Base-by-base conservation (phyloP, 2,329 filamentous ascomycete genomes). In the Eutypella sp. region DNA sequence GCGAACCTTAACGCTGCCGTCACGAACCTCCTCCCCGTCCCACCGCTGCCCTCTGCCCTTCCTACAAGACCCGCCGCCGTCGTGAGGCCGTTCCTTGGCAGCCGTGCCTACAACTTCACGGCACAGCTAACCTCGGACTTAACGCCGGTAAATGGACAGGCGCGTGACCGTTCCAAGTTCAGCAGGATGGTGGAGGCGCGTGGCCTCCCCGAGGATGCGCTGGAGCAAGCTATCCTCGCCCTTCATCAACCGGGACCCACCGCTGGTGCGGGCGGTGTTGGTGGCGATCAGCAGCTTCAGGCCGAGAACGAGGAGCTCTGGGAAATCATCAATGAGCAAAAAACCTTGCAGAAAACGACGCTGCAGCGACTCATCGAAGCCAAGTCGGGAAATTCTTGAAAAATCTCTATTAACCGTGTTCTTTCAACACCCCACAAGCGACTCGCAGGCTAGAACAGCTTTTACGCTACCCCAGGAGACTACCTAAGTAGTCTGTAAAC, bases 1-100 rank as follows among this genome's bases (percentile, higher is more conserved):
- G 75, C 80, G 2, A 86, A 85, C 47, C 76, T 95, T 47, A 89
- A 89, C 44, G 86, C 89, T 3, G 82, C 89, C 16, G 82, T 96
- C 27, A 93, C 88, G 10, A 96, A 95, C 56, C 60, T 97, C 20
- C 63, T 75, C n/a, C 87, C 93, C 66, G 71, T 89, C 23, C 76
- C 82, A 9, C 82, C 87, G 0, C 73, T 76, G 22, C 67, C 64
- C 69, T 70, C 48, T 73, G 74, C 57, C 63, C 67, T 23, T 52
- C 57, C 61, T 52, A 76, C 74, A 16, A 75, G 79, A 54, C 72
- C 77, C 15, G 67, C 78, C 19, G 77, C 75, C 1, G 76, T 96
- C 20, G 75, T 92, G 49, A 96, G 96, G 70, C 92, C 92, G n/a
- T 83, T 82, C 50, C 76, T 85, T 49, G 81, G 76, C 41, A 76